A percentile compares a stretch with the other conserved stretches of the same genome.
phyloP scores from a whole-genome alignment of 2,329 filamentous ascomycete species.

The Hypoxylon sp. region DNA sequence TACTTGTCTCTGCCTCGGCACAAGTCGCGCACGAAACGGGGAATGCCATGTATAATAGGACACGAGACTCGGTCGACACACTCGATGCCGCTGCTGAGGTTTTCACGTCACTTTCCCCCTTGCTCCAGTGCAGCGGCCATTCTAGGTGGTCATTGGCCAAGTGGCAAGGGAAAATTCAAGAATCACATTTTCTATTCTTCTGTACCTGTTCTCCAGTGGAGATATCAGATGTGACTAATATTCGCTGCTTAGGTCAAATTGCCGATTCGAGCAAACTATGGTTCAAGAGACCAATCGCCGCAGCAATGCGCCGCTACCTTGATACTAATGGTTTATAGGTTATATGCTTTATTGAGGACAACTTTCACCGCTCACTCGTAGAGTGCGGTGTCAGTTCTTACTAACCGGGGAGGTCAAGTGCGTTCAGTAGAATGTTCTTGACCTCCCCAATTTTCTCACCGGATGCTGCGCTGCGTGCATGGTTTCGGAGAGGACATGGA shows the following conservation, averaged over 20 bases:
- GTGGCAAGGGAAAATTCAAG: constrained; percentile 46
- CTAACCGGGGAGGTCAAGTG: constrained; percentile 21
- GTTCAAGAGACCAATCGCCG: background rate
- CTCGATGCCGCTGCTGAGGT: constrained; percentile 22
- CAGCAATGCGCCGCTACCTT: background rate
- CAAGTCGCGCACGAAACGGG: constrained; percentile 15
- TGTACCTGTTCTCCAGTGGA: constrained; percentile 28
- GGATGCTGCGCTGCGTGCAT: constrained; percentile 41
- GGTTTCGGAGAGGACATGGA: constrained; percentile 42
- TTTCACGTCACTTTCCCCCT: constrained; percentile 30
- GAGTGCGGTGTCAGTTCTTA: background rate
- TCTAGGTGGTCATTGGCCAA: constrained; percentile 43
- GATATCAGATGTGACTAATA: constrained; percentile 23
- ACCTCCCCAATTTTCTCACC: constrained; percentile 49
- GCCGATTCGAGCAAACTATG: background rate
- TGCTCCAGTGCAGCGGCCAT: constrained; percentile 39
- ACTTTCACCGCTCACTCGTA: constrained; percentile 2
- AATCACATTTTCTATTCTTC: constrained; percentile 20
- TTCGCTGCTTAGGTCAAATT: constrained; percentile 3
- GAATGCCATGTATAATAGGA: constrained; percentile 44
- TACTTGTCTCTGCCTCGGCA: background rate
- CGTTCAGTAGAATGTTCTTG: constrained; percentile 5
- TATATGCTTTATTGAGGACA: background rate
- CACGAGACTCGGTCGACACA: constrained; percentile 25
- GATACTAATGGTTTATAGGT: constrained; percentile 29